A percentile compares a stretch with the other conserved stretches of the same genome.
phyloP scores from a whole-genome alignment of 192 early-diverging fungal genomes.

The Entomortierella parvispora region DNA sequence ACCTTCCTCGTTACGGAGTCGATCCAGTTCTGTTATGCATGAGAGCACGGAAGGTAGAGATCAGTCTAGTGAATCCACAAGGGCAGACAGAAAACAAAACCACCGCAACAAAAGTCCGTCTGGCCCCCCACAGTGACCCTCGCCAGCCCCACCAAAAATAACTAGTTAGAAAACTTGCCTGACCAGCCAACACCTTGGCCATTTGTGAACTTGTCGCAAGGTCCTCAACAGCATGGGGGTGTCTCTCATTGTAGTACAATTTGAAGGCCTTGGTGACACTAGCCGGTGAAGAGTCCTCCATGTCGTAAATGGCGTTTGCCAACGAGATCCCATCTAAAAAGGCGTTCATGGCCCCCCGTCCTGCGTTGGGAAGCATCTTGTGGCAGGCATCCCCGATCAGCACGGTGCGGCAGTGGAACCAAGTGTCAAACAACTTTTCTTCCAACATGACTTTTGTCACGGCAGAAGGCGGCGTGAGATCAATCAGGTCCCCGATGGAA shows the following conservation, averaged over 20 bases:
- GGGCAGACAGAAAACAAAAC: too few species aligned
- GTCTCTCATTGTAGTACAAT: constrained; percentile 14
- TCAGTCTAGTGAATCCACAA: too few species aligned
- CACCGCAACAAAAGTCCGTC: too few species aligned
- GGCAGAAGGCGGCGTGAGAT: constrained; percentile 1
- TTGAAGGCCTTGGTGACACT: constrained; percentile 17
- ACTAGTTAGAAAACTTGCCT: too few species aligned
- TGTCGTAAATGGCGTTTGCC: constrained; percentile 28
- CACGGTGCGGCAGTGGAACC: constrained; percentile 15
- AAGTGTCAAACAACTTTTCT: constrained; percentile 19
- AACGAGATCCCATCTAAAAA: constrained; percentile 14
- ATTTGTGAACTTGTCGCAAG: constrained; percentile 8
- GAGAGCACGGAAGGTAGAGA: too few species aligned
- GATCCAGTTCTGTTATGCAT: too few species aligned
- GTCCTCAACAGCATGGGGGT: constrained; percentile 4
- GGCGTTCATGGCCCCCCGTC: constrained; percentile 6
- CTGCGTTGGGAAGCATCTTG: constrained; percentile 22
- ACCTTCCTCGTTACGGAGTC: constrained; percentile 6
- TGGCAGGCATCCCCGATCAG: constrained; percentile 22
- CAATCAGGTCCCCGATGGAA: constrained; percentile 17
- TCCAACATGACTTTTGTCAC: constrained; percentile 22
- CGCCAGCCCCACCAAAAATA: too few species aligned
- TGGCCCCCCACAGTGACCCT: too few species aligned
- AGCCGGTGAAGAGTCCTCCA: constrained; percentile 2
- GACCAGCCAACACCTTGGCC: constrained; percentile 17